Percentiles rank a stretch among this genome's conserved stretches.
Conservation (phyloP, 2,329 filamentous ascomycete genomes). For the Stenocarpella maydis region DNA sequence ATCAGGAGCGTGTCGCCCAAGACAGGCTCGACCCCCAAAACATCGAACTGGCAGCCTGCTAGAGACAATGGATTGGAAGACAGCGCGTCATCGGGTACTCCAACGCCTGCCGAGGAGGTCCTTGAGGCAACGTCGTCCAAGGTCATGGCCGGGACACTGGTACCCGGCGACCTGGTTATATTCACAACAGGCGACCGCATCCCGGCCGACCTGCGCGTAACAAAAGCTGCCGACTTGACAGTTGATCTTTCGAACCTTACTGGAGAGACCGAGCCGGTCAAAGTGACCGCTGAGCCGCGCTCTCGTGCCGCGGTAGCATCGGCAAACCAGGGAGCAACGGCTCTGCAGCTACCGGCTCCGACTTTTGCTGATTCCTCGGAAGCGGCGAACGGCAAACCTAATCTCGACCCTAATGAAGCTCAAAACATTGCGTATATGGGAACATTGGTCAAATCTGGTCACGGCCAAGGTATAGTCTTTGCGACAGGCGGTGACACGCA, state of each 20-base stretch:
- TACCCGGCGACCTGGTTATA: conserved; percentile 90
- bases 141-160: conserved; percentile 85
- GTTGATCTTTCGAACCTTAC: conserved; percentile 98
- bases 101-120: conserved; percentile 67
- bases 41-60: conserved; percentile 58
- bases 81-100: conserved; percentile 59
- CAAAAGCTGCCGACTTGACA: conserved; percentile 84
- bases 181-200: conserved; percentile 97
- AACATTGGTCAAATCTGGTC: conserved; percentile 91
- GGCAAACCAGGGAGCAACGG: conserved; percentile 37
- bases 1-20: conserved; percentile 68
- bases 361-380: conserved; percentile 50
- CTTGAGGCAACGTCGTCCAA: conserved; percentile 81
- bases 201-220: conserved; percentile 94
- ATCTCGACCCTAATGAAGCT: conserved; percentile 75
- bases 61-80: conserved; percentile 40
- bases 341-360: conserved; percentile 45
- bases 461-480: conserved; percentile 97
- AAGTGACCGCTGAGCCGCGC: conserved; percentile 73
- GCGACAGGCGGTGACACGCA: conserved; percentile 93
- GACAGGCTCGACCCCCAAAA: conserved; percentile 44
- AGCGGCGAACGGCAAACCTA: conserved; percentile 45
- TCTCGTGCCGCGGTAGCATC: conserved; percentile 43
- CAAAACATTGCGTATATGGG: conserved; percentile 99
- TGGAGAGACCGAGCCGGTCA: conserved; percentile 93